Conservation (phyloP, 2,329 filamentous ascomycete genomes). For the Venturia pyrina region DNA sequence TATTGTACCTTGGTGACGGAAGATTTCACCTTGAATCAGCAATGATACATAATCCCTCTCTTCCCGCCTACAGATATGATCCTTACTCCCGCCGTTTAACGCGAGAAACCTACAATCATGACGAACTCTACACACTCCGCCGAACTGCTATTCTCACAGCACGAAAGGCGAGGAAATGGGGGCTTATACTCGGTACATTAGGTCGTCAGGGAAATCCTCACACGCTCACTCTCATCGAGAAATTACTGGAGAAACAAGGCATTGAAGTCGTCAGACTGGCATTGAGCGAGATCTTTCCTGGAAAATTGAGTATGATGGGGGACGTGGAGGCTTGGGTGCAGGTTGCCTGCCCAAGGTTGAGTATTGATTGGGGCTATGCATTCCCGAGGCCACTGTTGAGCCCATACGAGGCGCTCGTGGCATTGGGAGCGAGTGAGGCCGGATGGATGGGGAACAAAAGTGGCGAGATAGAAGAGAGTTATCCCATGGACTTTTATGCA, state of each 20-base stretch:
- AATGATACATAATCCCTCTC: slow-evolving; percentile 93
- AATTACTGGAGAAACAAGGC: slow-evolving; percentile 56
- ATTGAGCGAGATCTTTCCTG: slow-evolving; percentile 91
- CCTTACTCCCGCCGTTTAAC: slow-evolving; percentile 90
- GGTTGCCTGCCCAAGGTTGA: slow-evolving; percentile 89
- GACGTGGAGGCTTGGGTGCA: slow-evolving; percentile 93
- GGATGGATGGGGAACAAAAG: slow-evolving; percentile 38
- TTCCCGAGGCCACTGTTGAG: slow-evolving; percentile 82
- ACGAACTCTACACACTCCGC: slow-evolving; percentile 77
- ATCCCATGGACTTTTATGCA: slow-evolving; percentile 98
- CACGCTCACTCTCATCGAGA: slow-evolving; percentile 79
- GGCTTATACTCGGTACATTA: slow-evolving; percentile 83
- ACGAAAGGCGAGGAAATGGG: slow-evolving; percentile 76
- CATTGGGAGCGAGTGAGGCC: slow-evolving; percentile 67
- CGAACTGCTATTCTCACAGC: slow-evolving; percentile 67
- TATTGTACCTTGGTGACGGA: slow-evolving; percentile 85
- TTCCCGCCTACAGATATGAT: slow-evolving; percentile 92
- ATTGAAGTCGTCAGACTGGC: slow-evolving; percentile 79
- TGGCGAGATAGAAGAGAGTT: slow-evolving; percentile 49
- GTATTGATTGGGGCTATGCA: slow-evolving; percentile 98
- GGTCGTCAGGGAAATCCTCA: slow-evolving; percentile 93
- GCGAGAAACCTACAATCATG: slow-evolving; percentile 82
- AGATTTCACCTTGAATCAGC: slow-evolving; percentile 95
- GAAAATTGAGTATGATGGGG: slow-evolving; percentile 82
- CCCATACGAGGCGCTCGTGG: slow-evolving; percentile 88